These are phyloP conservation scores for Amborella trichopoda DNA, from an alignment of 164 flowering plant genomes.

Conservation along the genomic window DNA sequence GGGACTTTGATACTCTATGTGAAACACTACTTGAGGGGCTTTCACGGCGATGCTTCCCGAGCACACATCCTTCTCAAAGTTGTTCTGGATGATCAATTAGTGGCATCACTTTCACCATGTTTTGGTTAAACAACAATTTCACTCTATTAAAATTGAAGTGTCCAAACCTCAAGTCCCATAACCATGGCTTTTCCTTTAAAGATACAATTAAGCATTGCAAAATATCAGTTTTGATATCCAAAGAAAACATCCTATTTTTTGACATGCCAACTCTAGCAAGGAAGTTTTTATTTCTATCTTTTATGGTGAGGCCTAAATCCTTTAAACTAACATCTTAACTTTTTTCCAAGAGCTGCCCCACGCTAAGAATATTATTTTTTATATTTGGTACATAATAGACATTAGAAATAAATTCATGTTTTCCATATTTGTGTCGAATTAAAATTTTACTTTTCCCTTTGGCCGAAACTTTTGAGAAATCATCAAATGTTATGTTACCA, in stretches of 20 bases:
- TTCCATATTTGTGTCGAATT: not conserved
- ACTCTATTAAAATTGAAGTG: not conserved
- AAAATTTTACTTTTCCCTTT: not conserved
- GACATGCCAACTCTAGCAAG: not conserved
- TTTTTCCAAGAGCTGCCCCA: not conserved
- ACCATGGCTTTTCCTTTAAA: not conserved
- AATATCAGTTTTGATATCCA: not conserved
- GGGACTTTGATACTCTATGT: not conserved
- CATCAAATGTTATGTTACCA: not conserved
- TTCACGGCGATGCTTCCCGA: not conserved
- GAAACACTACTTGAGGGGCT: not conserved
- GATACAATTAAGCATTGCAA: not conserved
- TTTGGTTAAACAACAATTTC: not conserved
- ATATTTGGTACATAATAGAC: not conserved
- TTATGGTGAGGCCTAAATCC: not conserved
- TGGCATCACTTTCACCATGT: not conserved
- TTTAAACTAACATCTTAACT: not conserved
- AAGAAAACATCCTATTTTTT: not conserved
- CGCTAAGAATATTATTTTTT: not conserved
- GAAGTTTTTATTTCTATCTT: not conserved
- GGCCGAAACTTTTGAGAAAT: not conserved
- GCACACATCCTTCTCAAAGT: not conserved
- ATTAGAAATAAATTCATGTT: not conserved
- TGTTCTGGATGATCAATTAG: not conserved
- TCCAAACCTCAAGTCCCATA: not conserved